Percentiles rank a stretch among this genome's conserved stretches.
Conservation (phyloP, 257 asterid genomes). For the Schizonepeta tenuifolia region DNA sequence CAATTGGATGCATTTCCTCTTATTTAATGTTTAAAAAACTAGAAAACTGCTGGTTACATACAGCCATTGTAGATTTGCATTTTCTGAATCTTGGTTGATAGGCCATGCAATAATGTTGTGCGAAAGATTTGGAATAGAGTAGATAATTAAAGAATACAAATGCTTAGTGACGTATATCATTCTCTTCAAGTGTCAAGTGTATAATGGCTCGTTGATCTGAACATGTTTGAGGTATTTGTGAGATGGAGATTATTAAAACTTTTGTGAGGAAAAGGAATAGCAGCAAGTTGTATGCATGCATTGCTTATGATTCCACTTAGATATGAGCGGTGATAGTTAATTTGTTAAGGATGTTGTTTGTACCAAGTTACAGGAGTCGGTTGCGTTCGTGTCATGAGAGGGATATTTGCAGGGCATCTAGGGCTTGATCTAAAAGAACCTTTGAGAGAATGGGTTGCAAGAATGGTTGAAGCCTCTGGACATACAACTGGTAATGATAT, state of each 20-base stretch:
- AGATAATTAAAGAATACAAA: background rate
- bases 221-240: background rate
- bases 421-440: slow-evolving; percentile 87
- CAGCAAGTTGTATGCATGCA: too few species aligned
- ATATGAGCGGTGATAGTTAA: too few species aligned
- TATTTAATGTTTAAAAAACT: background rate
- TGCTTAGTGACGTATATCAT: too few species aligned
- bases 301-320: background rate
- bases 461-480: slow-evolving; percentile 78
- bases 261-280: too few species aligned
- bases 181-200: too few species aligned
- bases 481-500: slow-evolving; percentile 27
- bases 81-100: slow-evolving; percentile 10
- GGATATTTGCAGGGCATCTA: slow-evolving; percentile 75
- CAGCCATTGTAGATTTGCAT: background rate
- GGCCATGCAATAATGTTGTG: background rate
- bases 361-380: slow-evolving; percentile 59
- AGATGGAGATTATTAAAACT: background rate
- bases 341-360: too few species aligned
- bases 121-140: background rate
- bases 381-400: slow-evolving; percentile 70
- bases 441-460: slow-evolving; percentile 77
- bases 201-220: background rate
- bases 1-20: background rate
- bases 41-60: background rate